Base-by-base conservation (phyloP, 371 early-diverging fungal genomes). In the Zopfochytrium polystomum region DNA sequence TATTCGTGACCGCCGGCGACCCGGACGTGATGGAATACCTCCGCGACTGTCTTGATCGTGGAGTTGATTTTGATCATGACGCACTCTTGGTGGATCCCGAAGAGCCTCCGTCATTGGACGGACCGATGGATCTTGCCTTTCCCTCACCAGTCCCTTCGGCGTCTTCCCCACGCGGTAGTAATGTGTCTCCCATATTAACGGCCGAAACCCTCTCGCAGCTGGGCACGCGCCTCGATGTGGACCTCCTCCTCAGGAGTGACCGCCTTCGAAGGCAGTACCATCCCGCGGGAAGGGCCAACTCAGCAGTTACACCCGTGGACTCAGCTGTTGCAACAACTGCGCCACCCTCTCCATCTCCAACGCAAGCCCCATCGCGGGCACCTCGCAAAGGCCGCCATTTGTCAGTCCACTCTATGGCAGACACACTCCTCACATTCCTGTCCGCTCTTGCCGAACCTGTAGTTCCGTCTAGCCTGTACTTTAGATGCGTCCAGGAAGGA, bases 41-140 rank as follows among this genome's bases (percentile, higher is more conserved):
- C 23, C 76, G 85, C 5, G 86, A 90, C 33, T 92, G 90, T 52
- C 72, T 95, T n/a, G 93, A 95, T 61, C 80, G 83, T 1, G 91
- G 88, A 7, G 80, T 75, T 23, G 79, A 79, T 26, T 88, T 93
- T 63, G 88, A 91, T 62, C 62, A 84, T 2, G 72, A 68, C 13
- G 62, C 47, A 43, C 71, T 60, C 30, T 67, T 68, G 62, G 44
- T 42, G 57, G 78, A 68, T 61, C n/a, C n/a, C n/a, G n/a, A n/a
- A n/a, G n/a, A n/a, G n/a, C n/a, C n/a, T n/a, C n/a, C n/a, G n/a
- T 68, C 34, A 2, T n/a, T 26, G 11, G 63, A 38, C 32, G 61
- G 49, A 26, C 18, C 46, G 45, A 47, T 43, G 50, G 58, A 26
- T 22, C 30, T 44, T 44, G 23, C 52, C 35, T 35, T 43, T 31